These are phyloP conservation scores for Neurospora sublineolata DNA, from an alignment of 495 filamentous ascomycete species.

Conservation along the genomic window DNA sequence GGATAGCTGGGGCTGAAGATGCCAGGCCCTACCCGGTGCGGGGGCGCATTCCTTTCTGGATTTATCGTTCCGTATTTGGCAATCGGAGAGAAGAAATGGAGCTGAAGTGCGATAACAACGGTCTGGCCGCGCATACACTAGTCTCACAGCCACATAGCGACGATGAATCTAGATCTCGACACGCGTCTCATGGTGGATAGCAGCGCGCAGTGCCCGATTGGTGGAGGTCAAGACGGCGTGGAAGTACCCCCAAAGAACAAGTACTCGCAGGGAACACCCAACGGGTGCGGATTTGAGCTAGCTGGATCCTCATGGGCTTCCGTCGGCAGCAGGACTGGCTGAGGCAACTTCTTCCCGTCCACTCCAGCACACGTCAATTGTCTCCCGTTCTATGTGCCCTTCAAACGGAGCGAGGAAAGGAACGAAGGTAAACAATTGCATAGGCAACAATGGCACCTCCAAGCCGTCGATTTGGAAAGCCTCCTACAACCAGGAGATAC, in stretches of 20 bases:
- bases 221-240: neutral
- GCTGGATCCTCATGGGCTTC: neutral
- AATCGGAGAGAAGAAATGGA: neutral
- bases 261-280: too few relatives aligned
- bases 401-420: neutral
- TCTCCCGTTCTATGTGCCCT: neutral
- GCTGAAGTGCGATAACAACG: neutral
- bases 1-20: constrained; percentile 11
- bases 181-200: neutral
- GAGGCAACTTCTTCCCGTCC: neutral
- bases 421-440: neutral
- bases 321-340: too few relatives aligned
- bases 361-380: neutral
- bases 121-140: neutral
- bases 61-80: neutral
- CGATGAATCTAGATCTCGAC: neutral
- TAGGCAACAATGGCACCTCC: neutral
- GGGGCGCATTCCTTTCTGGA: neutral
- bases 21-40: neutral
- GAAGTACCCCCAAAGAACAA: neutral
- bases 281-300: neutral
- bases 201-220: neutral
- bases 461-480: neutral
- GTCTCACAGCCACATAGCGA: neutral
- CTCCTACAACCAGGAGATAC: neutral